phyloP scores from a whole-genome alignment of 2,329 filamentous ascomycete genomes.

The Claviceps pazoutovae region DNA sequence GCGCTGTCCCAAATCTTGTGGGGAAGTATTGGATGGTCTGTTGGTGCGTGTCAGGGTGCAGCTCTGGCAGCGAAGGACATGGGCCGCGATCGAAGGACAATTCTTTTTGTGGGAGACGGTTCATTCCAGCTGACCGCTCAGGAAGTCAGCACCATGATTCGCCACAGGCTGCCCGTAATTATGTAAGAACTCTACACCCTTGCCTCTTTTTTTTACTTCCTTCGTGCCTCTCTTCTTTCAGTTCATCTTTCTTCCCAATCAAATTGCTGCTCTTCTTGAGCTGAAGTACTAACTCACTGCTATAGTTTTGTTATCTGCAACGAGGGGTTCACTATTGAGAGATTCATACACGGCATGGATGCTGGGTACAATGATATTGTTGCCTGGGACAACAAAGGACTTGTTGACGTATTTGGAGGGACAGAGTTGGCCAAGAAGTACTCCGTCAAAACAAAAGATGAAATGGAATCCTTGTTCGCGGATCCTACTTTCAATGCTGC shows the following conservation, averaged over 20 bases:
- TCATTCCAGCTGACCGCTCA: slow-evolving; percentile 76
- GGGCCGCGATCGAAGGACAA: slow-evolving; percentile 46
- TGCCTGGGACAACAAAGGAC: slow-evolving; percentile 57
- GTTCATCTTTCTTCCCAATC: no score
- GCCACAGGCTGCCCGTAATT: slow-evolving; percentile 59
- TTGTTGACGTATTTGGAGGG: slow-evolving; percentile 56
- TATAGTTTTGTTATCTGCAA: slow-evolving; percentile 69
- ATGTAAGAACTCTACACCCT: slow-evolving; percentile 36
- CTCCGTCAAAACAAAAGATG: slow-evolving; percentile 52
- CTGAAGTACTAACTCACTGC: not conserved
- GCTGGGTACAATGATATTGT: slow-evolving; percentile 70
- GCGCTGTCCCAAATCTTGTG: slow-evolving; percentile 68
- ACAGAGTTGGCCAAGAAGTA: slow-evolving; percentile 47
- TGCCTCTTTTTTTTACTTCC: not conserved
- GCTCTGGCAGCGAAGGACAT: slow-evolving; percentile 60
- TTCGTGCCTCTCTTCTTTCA: not conserved
- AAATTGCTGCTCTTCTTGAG: not conserved
- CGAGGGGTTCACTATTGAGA: slow-evolving; percentile 79
- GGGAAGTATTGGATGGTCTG: slow-evolving; percentile 52
- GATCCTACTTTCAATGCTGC: slow-evolving; percentile 49
- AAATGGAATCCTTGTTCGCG: slow-evolving; percentile 51
- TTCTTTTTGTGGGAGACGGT: slow-evolving; percentile 82
- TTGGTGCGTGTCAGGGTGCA: slow-evolving; percentile 47
- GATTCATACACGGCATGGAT: slow-evolving; percentile 74
- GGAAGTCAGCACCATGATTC: slow-evolving; percentile 73